A percentile compares a stretch with the other conserved stretches of the same genome.
These are phyloP conservation scores for Actinomortierella ambigua DNA, from an alignment of 371 early-diverging fungal species.

Conservation along the genomic window DNA sequence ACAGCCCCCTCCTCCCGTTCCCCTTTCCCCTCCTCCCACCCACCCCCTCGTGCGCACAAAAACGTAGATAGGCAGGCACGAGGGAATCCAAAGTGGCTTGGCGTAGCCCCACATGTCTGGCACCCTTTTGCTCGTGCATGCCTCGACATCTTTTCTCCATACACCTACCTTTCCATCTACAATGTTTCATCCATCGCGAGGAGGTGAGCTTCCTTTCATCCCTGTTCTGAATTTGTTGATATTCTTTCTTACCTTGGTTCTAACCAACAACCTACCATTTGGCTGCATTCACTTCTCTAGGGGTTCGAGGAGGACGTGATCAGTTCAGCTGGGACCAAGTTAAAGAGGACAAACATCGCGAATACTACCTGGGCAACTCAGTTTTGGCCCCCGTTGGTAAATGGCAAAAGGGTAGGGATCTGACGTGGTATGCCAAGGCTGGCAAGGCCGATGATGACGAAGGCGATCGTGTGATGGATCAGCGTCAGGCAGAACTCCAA, in stretches of 20 bases:
- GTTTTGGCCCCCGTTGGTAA: conserved; percentile 82
- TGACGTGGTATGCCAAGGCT: conserved; percentile 78
- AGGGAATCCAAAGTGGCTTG: too few relatives aligned
- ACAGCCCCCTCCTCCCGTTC: too few relatives aligned
- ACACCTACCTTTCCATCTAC: too few relatives aligned
- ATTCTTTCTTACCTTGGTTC: not conserved
- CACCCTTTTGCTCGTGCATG: too few relatives aligned
- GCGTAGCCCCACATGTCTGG: too few relatives aligned
- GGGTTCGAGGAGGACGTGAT: conserved; percentile 68
- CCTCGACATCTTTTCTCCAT: too few relatives aligned
- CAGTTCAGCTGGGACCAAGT: conserved; percentile 68
- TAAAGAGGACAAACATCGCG: conserved; percentile 83
- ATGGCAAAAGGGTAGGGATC: conserved; percentile 70
- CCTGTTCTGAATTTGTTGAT: not conserved
- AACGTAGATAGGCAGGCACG: too few relatives aligned
- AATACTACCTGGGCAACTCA: conserved; percentile 88
- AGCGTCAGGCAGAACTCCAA: conserved; percentile 55
- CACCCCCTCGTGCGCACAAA: too few relatives aligned
- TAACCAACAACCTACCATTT: too few relatives aligned
- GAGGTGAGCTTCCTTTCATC: conserved; percentile 38
- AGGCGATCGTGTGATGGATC: conserved; percentile 16
- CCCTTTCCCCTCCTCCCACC: too few relatives aligned
- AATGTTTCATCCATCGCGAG: conserved; percentile 59
- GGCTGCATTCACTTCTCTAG: conserved; percentile 40
- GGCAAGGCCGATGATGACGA: conserved; percentile 38